Base-by-base conservation (phyloP, 2,329 filamentous ascomycete genomes). In the Fusarium sp. region DNA sequence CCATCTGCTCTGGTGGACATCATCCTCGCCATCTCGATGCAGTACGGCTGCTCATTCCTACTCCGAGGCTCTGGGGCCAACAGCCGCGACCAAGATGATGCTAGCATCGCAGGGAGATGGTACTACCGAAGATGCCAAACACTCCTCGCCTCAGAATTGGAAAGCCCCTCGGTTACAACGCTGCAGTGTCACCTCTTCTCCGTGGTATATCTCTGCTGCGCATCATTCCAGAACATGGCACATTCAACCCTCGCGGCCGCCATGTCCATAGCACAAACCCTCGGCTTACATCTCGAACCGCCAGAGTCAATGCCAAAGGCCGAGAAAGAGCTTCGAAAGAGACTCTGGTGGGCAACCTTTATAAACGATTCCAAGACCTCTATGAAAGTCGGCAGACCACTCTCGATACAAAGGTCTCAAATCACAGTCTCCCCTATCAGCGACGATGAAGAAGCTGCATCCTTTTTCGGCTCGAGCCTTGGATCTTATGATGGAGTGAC, bases 291-390 rank as follows among this genome's bases (percentile, higher is more conserved):
- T 27, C 35, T 57, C 10, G 55, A 57, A 29, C 55, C 55, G 8
- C 55, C 55, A 11, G 55, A 35, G 1, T 40, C 35, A 2, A 57
- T 57, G 35, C 55, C 55, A 14, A 24, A 35, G 5, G 55, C 55
- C 3, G 55, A 85, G 59, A 74, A 81, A 22, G 86, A 88, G 71
- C 76, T 87, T 64, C 84, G 85, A 4, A 87, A 84, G 71, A 81
- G 87, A 1, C 66, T 89, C 10, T 90, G 88, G 88, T 89, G 87
- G 87, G 79, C 77, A 0, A 72, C 89, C 0, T 89, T 84, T 71
- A 79, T 81, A 2, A 77, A 89, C 17, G 88, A 90, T 62, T 83
- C 79, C 65, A 87, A 86, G 71, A 82, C 79, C 2, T 81, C 80
- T 68, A 84, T 86, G 79, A 85, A 87, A 67, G 80, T 87, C 22